Conservation (phyloP, 441 rosid genomes). For the Euphorbia celastroides region DNA sequence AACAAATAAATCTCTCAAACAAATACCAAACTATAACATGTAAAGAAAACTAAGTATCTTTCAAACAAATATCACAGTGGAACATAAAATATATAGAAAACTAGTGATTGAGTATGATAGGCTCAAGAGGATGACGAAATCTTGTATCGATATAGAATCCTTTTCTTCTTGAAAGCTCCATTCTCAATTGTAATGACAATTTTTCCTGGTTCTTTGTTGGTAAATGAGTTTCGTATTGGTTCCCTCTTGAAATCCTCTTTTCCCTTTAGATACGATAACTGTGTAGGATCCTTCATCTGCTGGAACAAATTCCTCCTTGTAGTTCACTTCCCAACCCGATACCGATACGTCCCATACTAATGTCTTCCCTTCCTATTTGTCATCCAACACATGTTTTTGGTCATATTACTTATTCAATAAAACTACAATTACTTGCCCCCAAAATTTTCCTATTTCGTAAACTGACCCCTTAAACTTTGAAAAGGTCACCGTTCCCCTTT, state of each 20-base stretch:
- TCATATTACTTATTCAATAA: too few species aligned
- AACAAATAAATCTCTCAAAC: not conserved
- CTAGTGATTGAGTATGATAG: not conserved
- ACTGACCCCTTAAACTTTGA: too few species aligned
- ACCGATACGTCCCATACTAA: slow-evolving; percentile 47
- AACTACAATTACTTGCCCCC: too few species aligned
- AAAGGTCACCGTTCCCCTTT: too few species aligned
- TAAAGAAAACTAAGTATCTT: not conserved
- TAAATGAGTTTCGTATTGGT: slow-evolving; percentile 38
- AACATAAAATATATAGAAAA: not conserved
- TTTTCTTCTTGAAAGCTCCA: slow-evolving; percentile 43
- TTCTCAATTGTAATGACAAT: slow-evolving; percentile 36
- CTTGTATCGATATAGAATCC: slow-evolving; percentile 43
- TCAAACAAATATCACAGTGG: not conserved
- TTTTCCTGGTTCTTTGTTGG: slow-evolving; percentile 44
- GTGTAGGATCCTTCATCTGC: slow-evolving; percentile 38
- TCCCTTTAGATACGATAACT: slow-evolving; percentile 34
- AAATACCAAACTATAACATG: not conserved
- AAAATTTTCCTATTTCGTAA: too few species aligned
- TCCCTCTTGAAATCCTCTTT: slow-evolving; percentile 24
- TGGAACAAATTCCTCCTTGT: slow-evolving; percentile 55
- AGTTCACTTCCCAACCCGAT: slow-evolving; percentile 52
- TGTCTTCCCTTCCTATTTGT: slow-evolving; percentile 30
- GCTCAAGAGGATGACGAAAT: slow-evolving; percentile 17
- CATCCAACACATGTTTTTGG: not conserved